phyloP scores from a whole-genome alignment of 2,329 filamentous ascomycete genomes.

The Parastagonospora avenae region DNA sequence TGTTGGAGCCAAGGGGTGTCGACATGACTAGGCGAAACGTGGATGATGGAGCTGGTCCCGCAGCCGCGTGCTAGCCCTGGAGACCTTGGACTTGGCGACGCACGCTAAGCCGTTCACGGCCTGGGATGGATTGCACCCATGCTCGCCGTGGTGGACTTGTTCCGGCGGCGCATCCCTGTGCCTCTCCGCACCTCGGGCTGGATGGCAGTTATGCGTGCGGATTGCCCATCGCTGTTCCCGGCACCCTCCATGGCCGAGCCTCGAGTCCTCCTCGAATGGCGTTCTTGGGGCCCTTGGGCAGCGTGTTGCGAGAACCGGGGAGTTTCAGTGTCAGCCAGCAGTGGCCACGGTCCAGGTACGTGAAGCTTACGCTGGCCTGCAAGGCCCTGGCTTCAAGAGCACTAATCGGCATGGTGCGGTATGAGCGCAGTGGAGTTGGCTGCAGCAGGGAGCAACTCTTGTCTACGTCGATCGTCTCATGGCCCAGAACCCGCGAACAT shows the following conservation, averaged over 20 bases:
- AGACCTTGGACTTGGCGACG: constrained; percentile 14
- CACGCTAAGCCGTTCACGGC: constrained; percentile 21
- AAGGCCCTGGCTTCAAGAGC: constrained; percentile 17
- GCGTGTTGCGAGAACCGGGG: constrained; percentile 11
- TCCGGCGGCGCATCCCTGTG: constrained; percentile 18
- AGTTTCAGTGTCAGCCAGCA: constrained; percentile 25
- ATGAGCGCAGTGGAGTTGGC: constrained; percentile 5
- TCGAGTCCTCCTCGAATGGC: no score
- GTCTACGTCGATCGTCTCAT: constrained; percentile 43
- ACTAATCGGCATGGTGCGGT: constrained; percentile 35
- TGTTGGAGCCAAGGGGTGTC: no score
- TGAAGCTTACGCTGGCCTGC: constrained; percentile 28
- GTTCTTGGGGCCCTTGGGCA: constrained; percentile 3
- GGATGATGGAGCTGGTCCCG: no score
- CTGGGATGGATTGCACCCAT: constrained; percentile 17
- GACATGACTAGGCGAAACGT: no score
- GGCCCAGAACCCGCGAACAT: constrained; percentile 41
- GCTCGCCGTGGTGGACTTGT: constrained; percentile 31
- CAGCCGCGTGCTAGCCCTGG: constrained; percentile 7
- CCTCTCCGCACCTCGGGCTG: constrained; percentile 24
- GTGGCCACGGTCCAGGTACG: constrained; percentile 39
- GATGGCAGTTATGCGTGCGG: neutral
- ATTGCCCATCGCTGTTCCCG: constrained; percentile 12
- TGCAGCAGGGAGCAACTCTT: constrained; percentile 12
- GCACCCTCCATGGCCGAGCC: no score